phyloP scores from a whole-genome alignment of 2,329 filamentous ascomycete species.

The Neofusicoccum parvum region DNA sequence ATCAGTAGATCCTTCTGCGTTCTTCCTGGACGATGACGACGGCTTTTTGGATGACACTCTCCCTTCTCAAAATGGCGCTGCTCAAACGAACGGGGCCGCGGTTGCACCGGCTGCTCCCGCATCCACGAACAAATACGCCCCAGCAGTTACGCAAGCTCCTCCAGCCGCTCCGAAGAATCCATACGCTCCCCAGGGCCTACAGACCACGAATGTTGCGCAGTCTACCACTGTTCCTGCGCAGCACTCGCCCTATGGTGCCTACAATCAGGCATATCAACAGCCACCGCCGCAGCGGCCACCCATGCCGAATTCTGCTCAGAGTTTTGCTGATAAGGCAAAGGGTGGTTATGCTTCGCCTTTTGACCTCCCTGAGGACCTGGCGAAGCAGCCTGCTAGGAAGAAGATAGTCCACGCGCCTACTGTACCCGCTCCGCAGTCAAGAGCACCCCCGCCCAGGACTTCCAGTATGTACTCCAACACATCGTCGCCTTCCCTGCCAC shows the following conservation, averaged over 20 bases:
- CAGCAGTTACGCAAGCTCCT: conserved; percentile 32
- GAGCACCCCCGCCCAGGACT: conserved; percentile 60
- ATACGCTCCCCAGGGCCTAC: conserved; percentile 55
- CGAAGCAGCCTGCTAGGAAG: conserved; percentile 65
- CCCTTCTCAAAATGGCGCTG: conserved; percentile 32
- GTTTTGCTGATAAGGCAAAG: conserved; percentile 88
- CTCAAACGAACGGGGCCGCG: neutral
- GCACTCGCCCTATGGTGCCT: conserved; percentile 29
- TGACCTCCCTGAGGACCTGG: conserved; percentile 88
- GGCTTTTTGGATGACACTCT: conserved; percentile 75
- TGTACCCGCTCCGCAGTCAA: conserved; percentile 40
- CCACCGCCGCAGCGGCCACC: conserved; percentile 42
- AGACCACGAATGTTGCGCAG: conserved; percentile 50
- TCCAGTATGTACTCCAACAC: conserved; percentile 57
- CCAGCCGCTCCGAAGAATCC: conserved; percentile 39
- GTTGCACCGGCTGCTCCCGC: conserved; percentile 18
- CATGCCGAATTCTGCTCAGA: conserved; percentile 64
- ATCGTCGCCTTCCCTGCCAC: conserved; percentile 27
- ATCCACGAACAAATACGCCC: conserved; percentile 39
- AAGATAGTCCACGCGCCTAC: conserved; percentile 22
- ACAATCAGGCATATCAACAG: conserved; percentile 21
- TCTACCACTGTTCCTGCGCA: conserved; percentile 31
- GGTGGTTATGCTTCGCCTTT: conserved; percentile 93
- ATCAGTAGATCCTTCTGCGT: conserved; percentile 48
- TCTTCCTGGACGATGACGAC: conserved; percentile 82